These are phyloP conservation scores for Bathelium albidoporum DNA, from an alignment of 495 filamentous ascomycete genomes.

Conservation along the genomic window DNA sequence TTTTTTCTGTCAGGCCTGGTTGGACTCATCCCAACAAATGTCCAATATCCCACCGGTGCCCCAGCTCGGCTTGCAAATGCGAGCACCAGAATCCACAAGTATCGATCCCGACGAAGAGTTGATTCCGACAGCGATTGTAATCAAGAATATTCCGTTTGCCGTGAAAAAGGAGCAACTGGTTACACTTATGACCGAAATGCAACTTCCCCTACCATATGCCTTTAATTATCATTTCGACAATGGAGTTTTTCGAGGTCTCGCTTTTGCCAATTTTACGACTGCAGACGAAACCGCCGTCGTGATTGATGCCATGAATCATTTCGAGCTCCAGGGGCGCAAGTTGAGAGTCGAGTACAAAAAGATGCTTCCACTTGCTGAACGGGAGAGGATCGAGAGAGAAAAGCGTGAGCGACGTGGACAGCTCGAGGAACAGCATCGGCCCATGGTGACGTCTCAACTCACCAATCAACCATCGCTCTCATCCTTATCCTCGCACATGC, in stretches of 20 bases:
- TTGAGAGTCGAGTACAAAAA: constrained; percentile 98
- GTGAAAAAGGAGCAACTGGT: constrained; percentile 95
- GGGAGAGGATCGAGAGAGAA: constrained; percentile 92
- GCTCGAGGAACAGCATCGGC: constrained; percentile 90
- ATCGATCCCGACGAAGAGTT: constrained; percentile 67
- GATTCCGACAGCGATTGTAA: constrained; percentile 96
- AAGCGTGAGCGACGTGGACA: constrained; percentile 95
- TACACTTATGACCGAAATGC: constrained; percentile 81
- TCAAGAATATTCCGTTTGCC: constrained; percentile 98
- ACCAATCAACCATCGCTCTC: constrained; percentile 78
- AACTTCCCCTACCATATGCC: constrained; percentile 85
- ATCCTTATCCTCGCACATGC: constrained; percentile 63
- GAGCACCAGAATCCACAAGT: constrained; percentile 33
- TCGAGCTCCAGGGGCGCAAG: constrained; percentile 89
- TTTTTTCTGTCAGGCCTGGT: constrained; percentile 35
- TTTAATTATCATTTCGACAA: constrained; percentile 99
- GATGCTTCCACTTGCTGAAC: constrained; percentile 90
- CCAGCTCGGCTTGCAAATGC: background rate
- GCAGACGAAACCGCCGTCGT: constrained; percentile 84
- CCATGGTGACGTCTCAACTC: constrained; percentile 50
- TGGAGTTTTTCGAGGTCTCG: constrained; percentile 89
- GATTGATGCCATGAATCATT: constrained; percentile 84
- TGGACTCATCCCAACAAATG: constrained; percentile 48
- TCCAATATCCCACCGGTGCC: constrained; percentile 36
- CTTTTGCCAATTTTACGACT: constrained; percentile 97